These are phyloP conservation scores for Larix kaempferi DNA, from an alignment of 75 land plant species.

Conservation along the genomic window DNA sequence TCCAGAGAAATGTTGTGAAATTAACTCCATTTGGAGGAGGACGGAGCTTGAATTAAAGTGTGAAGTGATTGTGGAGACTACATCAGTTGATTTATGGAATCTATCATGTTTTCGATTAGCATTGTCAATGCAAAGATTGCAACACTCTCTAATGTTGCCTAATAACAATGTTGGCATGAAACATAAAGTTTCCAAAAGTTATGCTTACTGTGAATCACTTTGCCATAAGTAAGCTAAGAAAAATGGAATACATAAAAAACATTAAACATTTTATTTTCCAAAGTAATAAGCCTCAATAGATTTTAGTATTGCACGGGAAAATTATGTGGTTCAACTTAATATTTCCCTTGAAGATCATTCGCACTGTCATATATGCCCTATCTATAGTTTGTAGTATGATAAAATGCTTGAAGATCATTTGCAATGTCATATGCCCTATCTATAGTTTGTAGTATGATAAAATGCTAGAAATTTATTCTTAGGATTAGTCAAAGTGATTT, in stretches of 20 bases:
- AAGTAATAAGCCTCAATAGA: too few relatives aligned
- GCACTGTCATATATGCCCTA: too few relatives aligned
- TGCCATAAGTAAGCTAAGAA: conserved; percentile 24
- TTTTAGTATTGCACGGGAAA: neutral
- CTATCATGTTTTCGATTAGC: too few relatives aligned
- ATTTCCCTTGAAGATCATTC: neutral
- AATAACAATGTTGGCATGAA: too few relatives aligned
- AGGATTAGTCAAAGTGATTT: conserved; percentile 29
- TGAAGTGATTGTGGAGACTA: too few relatives aligned
- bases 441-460: neutral
- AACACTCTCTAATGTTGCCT: too few relatives aligned
- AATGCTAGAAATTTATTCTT: conserved; percentile 25
- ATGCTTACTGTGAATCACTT: conserved; percentile 31
- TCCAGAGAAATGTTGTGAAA: conserved; percentile 44
- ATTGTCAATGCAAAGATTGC: too few relatives aligned
- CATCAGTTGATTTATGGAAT: too few relatives aligned
- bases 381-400: neutral
- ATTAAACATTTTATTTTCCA: neutral
- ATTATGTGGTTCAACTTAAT: too few relatives aligned
- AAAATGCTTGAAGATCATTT: too few relatives aligned
- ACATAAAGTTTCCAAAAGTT: too few relatives aligned
- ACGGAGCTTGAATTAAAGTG: conserved; percentile 28
- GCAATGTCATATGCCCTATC: neutral
- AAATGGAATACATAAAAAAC: too few relatives aligned
- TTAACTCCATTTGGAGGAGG: conserved; percentile 39